Conservation (phyloP, 2,329 filamentous ascomycete species). For the Fusarium devonianum region DNA sequence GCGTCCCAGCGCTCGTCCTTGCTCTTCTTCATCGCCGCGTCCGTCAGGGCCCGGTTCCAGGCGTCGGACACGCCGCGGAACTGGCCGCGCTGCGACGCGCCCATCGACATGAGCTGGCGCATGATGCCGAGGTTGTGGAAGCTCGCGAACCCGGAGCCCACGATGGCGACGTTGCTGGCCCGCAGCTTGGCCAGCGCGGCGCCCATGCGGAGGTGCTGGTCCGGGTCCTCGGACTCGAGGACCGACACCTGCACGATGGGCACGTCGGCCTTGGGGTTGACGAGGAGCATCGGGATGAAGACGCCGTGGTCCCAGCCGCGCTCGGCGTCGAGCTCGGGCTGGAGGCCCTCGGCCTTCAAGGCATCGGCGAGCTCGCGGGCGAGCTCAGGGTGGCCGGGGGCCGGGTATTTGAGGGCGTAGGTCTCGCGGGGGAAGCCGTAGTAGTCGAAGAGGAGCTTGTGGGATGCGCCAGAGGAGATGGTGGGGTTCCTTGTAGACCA, state of each 20-base stretch:
- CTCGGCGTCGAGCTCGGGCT: conserved; percentile 47
- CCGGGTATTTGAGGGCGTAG: conserved; percentile 64
- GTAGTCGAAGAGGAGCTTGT: conserved; percentile 64
- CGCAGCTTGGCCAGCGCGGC: conserved; percentile 59
- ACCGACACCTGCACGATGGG: conserved; percentile 67
- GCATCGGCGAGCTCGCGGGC: conserved; percentile 57
- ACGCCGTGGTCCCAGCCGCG: conserved; percentile 68
- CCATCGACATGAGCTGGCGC: conserved; percentile 45
- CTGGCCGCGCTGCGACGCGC: conserved; percentile 27
- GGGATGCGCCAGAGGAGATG: conserved; percentile 58
- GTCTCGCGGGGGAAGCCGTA: conserved; percentile 63
- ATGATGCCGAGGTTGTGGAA: conserved; percentile 63
- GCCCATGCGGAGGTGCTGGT: conserved; percentile 59
- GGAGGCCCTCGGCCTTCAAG: conserved; percentile 56
- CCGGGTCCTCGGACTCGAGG: conserved; percentile 58
- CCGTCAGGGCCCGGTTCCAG: conserved; percentile 58
- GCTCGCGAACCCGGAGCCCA: conserved; percentile 67
- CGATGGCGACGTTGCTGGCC: conserved; percentile 61
- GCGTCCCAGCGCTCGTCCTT: conserved; percentile 48
- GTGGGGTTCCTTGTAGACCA: conserved; percentile 59
- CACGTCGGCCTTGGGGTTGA: conserved; percentile 58
- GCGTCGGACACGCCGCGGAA: conserved; percentile 42
- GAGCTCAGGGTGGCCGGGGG: conserved; percentile 61
- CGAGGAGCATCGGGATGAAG: conserved; percentile 64
- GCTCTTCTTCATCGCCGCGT: conserved; percentile 48